Percentiles rank a stretch among this genome's conserved stretches.
phyloP scores from a whole-genome alignment of 805 yeast genomes.

The Hanseniaspora singularis region DNA sequence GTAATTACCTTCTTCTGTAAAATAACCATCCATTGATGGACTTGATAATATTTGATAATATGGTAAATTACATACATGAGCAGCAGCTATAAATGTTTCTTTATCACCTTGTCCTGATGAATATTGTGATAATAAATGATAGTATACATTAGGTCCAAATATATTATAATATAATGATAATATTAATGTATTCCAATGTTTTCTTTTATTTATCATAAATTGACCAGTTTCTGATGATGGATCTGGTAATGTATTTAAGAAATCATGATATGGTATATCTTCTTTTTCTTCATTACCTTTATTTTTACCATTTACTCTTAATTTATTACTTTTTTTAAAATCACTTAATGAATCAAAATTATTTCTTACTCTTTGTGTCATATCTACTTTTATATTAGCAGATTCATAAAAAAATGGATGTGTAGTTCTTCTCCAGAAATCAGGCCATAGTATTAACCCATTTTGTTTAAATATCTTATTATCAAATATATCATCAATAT shows the following conservation, averaged over 20 bases:
- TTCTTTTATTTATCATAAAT: constrained; percentile 45
- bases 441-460: constrained; percentile 64
- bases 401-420: constrained; percentile 50
- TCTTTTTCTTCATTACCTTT: constrained; percentile 18
- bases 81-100: constrained; percentile 64
- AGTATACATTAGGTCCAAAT: constrained; percentile 54
- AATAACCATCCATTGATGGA: constrained; percentile 32
- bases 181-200: constrained; percentile 47
- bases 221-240: constrained; percentile 64
- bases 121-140: constrained; percentile 59
- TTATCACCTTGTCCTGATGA: constrained; percentile 73
- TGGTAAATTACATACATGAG: constrained; percentile 37
- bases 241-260: constrained; percentile 53
- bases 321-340: no score
- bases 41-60: constrained; percentile 41
- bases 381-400: constrained; percentile 32
- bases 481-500: constrained; percentile 37
- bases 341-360: constrained; percentile 25
- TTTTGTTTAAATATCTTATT: constrained; percentile 35
- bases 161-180: constrained; percentile 54
- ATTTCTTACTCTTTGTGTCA: constrained; percentile 28
- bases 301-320: no score
- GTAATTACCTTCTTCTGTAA: constrained; percentile 22
- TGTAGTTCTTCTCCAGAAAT: constrained; percentile 60
- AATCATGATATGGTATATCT: constrained; percentile 43